Conservation (phyloP, 2,329 filamentous ascomycete species). For the Cordyceps farinosa region DNA sequence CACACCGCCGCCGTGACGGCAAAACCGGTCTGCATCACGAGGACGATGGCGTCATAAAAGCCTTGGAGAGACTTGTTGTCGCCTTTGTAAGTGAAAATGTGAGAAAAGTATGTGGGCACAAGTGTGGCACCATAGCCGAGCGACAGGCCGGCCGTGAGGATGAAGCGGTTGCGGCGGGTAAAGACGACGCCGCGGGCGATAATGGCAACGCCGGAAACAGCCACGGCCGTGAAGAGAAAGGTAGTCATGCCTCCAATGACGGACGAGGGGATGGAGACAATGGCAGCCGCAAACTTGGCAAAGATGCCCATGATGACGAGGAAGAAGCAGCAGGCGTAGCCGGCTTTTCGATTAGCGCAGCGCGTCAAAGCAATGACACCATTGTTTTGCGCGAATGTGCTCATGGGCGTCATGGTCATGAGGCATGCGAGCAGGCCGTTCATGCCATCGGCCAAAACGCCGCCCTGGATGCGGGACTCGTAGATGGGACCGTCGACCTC, state of each 20-base stretch:
- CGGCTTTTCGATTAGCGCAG: slow-evolving; percentile 76
- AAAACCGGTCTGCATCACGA: slow-evolving; percentile 73
- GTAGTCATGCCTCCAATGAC: slow-evolving; percentile 73
- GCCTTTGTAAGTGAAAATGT: slow-evolving; percentile 70
- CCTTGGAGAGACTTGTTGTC: slow-evolving; percentile 64
- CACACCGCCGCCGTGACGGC: slow-evolving; percentile 70
- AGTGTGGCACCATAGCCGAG: slow-evolving; percentile 70
- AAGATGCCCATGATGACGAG: slow-evolving; percentile 78
- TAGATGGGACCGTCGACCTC: slow-evolving; percentile 70
- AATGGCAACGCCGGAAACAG: slow-evolving; percentile 74
- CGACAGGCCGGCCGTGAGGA: slow-evolving; percentile 70
- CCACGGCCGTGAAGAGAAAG: slow-evolving; percentile 74
- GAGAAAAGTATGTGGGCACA: slow-evolving; percentile 63
- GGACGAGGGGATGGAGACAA: slow-evolving; percentile 68
- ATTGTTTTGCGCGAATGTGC: slow-evolving; percentile 80
- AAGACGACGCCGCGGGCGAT: slow-evolving; percentile 67
- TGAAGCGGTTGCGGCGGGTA: slow-evolving; percentile 77
- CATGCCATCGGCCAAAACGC: slow-evolving; percentile 72
- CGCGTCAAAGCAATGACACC: slow-evolving; percentile 78
- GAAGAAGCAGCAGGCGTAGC: slow-evolving; percentile 74
- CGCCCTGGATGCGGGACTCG: slow-evolving; percentile 75
- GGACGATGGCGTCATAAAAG: slow-evolving; percentile 69
- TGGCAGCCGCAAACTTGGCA: slow-evolving; percentile 75
- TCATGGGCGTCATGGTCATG: slow-evolving; percentile 77
- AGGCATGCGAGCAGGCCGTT: slow-evolving; percentile 73